These are phyloP conservation scores for Capsicum chinense DNA, from an alignment of 257 asterid genomes.

Conservation along the genomic window DNA sequence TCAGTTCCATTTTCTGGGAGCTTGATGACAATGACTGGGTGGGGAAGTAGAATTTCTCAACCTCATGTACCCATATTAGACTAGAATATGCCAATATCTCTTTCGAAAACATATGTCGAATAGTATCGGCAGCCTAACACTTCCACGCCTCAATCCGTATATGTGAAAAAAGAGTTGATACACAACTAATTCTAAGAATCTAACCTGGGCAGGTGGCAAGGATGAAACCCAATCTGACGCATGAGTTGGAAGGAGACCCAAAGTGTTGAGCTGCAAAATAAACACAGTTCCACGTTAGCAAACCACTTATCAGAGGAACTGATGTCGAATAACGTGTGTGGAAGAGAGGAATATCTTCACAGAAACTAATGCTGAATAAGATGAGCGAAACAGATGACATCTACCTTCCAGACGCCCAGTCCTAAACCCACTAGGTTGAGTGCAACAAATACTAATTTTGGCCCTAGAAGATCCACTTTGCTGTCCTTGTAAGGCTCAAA, in stretches of 20 bases:
- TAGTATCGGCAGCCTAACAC: not conserved
- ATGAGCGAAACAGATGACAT: conserved; percentile 32
- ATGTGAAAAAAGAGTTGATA: not conserved
- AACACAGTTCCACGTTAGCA: not conserved
- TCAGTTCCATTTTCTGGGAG: not conserved
- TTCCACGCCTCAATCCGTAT: conserved; percentile 7
- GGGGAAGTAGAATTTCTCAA: not conserved
- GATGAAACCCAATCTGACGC: conserved; percentile 98
- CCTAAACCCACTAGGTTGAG: conserved; percentile 91
- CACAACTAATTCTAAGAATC: conserved; percentile 17
- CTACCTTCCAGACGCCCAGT: conserved; percentile 92
- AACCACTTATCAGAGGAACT: conserved; percentile 23
- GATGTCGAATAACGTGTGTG: not conserved
- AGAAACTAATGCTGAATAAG: not conserved
- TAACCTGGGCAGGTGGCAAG: conserved; percentile 96
- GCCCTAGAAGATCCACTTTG: conserved; percentile 78
- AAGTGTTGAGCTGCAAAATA: conserved; percentile 76
- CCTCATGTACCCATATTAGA: too few species aligned
- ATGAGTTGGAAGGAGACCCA: conserved; percentile 99
- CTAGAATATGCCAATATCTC: too few species aligned
- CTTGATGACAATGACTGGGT: not conserved
- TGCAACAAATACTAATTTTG: conserved; percentile 75
- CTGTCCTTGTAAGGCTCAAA: conserved; percentile 96
- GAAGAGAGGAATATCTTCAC: conserved; percentile 30
- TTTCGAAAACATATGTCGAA: not conserved